Base-by-base conservation (phyloP, 345 rosid species). In the Geranium rotundifolium region DNA sequence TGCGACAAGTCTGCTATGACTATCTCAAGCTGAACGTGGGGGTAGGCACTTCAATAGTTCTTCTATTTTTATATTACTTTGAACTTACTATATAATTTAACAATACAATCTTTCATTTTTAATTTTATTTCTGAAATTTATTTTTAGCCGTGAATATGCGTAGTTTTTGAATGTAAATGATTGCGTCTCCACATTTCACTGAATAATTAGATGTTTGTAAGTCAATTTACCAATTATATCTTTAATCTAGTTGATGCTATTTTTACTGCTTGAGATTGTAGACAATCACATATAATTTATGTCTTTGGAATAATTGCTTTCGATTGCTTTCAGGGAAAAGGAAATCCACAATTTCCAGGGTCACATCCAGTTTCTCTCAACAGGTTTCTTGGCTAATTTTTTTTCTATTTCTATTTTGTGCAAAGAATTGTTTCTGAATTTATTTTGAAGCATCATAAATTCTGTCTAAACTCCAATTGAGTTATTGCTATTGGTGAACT, bases 1-100 rank as follows among this genome's bases (percentile, higher is more conserved):
- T 86, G 73, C 84, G 86, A 30, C 71, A 61, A 1, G 80, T 82
- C 70, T 90, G 95, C 82, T 88, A 85, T 71, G 84, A 74, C 73
- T 74, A 75, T 34, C 84, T 93, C 58, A 82, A 84, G 68, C 70
- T 83, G 76, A 88, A 69, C 77, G 60, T 34, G 62, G 85, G 87
- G 75, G 97, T 90, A 77, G 58, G 82, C 29, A 34, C 13, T 46
- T 46, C 16, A 12, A 46, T 7, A 9, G 15, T 46, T 41, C 52
- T 46, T 46, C 52, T 9, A 14, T 46, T 46, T 9, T 46, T 46
- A 46, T 9, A 46, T 0, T 14, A 7, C 52, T 46, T 14, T 46
- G 52, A 46, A 46, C 12, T 46, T 46, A 46, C 52, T 9, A 1
- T 34, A 46, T 46, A 46, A 46, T 46, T 46, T 46, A 14, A 46